Evolutionary conservation across 2,329 filamentous ascomycete species (phyloP).

Genomic region (Dactylellina drechsleri): DNA sequence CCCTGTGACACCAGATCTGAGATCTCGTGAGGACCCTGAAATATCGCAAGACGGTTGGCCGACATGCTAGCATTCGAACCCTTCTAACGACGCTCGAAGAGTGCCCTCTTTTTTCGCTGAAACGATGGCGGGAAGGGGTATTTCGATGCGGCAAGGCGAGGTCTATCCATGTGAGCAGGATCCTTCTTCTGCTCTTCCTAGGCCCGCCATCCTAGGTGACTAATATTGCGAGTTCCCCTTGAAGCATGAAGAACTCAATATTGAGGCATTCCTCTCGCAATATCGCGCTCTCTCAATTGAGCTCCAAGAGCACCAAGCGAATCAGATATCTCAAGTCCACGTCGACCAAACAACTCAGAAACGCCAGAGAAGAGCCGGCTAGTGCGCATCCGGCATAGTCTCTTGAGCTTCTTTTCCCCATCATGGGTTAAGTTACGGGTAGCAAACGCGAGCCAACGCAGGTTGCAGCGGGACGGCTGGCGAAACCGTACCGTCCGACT

Average conservation of each 20-base stretch:
- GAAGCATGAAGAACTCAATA: not conserved
- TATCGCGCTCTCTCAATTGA: conserved; percentile 7
- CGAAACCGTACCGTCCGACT: conserved; percentile 41
- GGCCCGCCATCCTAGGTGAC: not conserved
- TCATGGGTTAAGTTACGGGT: conserved; percentile 21
- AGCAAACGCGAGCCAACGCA: conserved; percentile 34
- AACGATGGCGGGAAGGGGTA: not conserved
- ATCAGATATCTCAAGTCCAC: conserved; percentile 43
- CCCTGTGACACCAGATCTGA: conserved; percentile 22
- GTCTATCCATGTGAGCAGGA: conserved; percentile 6
- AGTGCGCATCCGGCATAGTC: conserved; percentile 39
- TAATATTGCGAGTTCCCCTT: conserved; percentile 34
- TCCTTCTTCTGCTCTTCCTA: not conserved
- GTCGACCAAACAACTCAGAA: conserved; percentile 49
- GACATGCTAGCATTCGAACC: too few species aligned
- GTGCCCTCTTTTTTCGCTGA: conserved; percentile 3
- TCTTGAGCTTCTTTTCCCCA: conserved; percentile 1
- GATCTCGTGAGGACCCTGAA: conserved; percentile 16
- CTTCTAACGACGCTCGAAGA: not conserved
- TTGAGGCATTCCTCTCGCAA: conserved; percentile 7
- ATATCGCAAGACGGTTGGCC: not conserved
- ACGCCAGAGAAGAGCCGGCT: conserved; percentile 24
- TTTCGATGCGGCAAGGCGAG: conserved; percentile 29
- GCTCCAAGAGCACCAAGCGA: conserved; percentile 21
- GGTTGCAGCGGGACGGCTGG: conserved; percentile 31